Conservation (phyloP, 140 eudicot species). For the Senecio squalidus region DNA sequence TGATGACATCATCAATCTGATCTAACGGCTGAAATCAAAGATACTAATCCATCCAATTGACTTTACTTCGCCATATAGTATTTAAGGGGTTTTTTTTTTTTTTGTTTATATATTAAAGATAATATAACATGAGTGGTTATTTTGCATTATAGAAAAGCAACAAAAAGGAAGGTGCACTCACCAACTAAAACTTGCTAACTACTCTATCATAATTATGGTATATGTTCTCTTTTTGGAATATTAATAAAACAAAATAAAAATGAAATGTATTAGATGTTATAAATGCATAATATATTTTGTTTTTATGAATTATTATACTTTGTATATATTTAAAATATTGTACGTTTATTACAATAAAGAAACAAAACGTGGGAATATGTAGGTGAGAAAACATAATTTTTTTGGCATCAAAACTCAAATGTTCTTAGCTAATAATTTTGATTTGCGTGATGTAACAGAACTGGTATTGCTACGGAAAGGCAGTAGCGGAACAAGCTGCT, state of each 20-base stretch:
- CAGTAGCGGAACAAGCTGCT: slow-evolving; percentile 92
- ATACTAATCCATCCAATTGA: too few relatives aligned
- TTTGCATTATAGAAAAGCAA: not conserved
- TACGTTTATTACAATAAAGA: too few relatives aligned
- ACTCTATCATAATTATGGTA: not conserved
- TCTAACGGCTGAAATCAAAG: too few relatives aligned
- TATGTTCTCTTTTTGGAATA: not conserved
- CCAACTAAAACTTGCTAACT: slow-evolving; percentile 12
- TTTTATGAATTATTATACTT: too few relatives aligned
- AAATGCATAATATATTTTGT: too few relatives aligned
- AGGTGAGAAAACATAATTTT: not conserved
- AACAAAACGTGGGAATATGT: not conserved
- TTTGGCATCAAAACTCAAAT: not conserved
- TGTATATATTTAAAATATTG: too few relatives aligned
- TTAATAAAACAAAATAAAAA: too few relatives aligned
- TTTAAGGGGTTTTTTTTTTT: too few relatives aligned
- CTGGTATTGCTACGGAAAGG: slow-evolving; percentile 97
- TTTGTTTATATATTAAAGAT: too few relatives aligned
- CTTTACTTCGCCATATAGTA: too few relatives aligned
- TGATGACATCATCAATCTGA: too few relatives aligned
- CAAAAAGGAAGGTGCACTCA: not conserved
- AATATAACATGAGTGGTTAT: slow-evolving; percentile 2
- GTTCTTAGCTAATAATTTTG: not conserved
- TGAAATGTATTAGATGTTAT: too few relatives aligned
- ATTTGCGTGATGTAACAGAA: slow-evolving; percentile 33